Percentiles rank a stretch among this genome's conserved stretches.
phyloP scores from a whole-genome alignment of 306 rosid species.

The Cucurbita maxima region DNA sequence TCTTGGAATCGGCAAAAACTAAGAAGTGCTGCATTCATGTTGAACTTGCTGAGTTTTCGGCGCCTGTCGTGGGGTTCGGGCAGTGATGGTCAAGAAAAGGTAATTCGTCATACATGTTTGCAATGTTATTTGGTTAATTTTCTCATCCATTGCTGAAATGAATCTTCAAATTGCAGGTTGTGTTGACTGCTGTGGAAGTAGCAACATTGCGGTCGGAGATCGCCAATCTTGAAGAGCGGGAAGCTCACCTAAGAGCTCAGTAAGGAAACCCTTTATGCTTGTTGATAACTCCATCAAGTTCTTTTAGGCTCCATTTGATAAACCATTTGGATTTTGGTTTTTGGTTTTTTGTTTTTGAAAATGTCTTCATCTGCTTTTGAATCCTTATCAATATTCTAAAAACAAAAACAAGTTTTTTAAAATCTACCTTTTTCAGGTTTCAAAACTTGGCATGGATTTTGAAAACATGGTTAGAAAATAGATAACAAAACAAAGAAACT shows the following conservation, averaged over 20 bases:
- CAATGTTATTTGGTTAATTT: background rate
- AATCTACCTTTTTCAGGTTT: too few relatives aligned
- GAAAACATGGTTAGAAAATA: too few relatives aligned
- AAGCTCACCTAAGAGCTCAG: conserved; percentile 81
- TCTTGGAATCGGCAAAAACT: conserved; percentile 32
- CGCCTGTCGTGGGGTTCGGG: conserved; percentile 46
- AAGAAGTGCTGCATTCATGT: conserved; percentile 40
- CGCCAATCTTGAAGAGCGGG: conserved; percentile 71
- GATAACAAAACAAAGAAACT: too few relatives aligned
- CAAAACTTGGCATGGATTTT: too few relatives aligned
- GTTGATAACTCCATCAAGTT: background rate
- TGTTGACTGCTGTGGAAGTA: conserved; percentile 46
- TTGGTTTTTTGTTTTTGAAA: too few relatives aligned
- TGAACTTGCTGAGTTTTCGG: conserved; percentile 45
- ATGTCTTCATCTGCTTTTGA: too few relatives aligned
- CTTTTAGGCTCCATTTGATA: too few relatives aligned
- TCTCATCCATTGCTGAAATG: background rate
- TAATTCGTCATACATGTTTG: background rate
- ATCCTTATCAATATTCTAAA: too few relatives aligned
- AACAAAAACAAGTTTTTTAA: too few relatives aligned
- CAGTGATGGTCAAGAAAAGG: conserved; percentile 52
- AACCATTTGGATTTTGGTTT: too few relatives aligned
- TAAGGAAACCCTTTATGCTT: conserved; percentile 24
- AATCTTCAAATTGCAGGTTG: conserved; percentile 35
- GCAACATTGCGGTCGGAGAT: conserved; percentile 74